Percentiles rank a stretch among this genome's conserved stretches.
These are phyloP conservation scores for Handroanthus guayacan DNA, from an alignment of 257 asterid species.

Conservation along the genomic window DNA sequence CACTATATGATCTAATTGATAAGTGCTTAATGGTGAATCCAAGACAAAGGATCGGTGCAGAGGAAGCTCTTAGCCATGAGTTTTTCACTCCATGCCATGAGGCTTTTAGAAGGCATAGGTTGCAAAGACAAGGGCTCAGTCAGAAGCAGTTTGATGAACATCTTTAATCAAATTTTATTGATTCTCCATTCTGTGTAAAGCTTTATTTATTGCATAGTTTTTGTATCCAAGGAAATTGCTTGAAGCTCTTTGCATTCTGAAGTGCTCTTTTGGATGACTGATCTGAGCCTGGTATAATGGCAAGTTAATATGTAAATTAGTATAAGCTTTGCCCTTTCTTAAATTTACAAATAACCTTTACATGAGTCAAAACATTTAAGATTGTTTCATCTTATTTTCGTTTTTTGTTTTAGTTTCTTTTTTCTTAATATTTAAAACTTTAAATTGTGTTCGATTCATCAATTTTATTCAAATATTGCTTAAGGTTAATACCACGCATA, in stretches of 20 bases:
- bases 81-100: constrained; percentile 67
- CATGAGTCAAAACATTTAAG: too few relatives aligned
- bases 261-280: too few relatives aligned
- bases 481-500: too few relatives aligned
- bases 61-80: constrained; percentile 82
- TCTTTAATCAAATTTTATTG: constrained; percentile 1
- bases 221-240: not conserved
- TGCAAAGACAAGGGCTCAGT: constrained; percentile 48
- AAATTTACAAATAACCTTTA: too few relatives aligned
- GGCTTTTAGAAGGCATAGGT: constrained; percentile 58
- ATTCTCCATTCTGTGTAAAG: constrained; percentile 11
- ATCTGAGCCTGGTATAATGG: too few relatives aligned
- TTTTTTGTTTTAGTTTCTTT: too few relatives aligned
- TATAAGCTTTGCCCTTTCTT: too few relatives aligned
- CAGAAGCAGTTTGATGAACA: constrained; percentile 40
- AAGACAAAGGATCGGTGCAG: constrained; percentile 83
- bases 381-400: too few relatives aligned
- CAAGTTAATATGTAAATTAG: too few relatives aligned
- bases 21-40: constrained; percentile 85
- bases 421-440: too few relatives aligned
- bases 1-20: constrained; percentile 80
- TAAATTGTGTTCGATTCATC: too few relatives aligned
- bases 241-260: not conserved
- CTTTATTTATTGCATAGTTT: not conserved
- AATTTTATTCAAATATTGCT: too few relatives aligned